Evolutionary conservation across 73 alveolate genomes (phyloP), one percentile per base, ranked within the genome.

Genomic region (Paramecium octaurelia): DNA sequence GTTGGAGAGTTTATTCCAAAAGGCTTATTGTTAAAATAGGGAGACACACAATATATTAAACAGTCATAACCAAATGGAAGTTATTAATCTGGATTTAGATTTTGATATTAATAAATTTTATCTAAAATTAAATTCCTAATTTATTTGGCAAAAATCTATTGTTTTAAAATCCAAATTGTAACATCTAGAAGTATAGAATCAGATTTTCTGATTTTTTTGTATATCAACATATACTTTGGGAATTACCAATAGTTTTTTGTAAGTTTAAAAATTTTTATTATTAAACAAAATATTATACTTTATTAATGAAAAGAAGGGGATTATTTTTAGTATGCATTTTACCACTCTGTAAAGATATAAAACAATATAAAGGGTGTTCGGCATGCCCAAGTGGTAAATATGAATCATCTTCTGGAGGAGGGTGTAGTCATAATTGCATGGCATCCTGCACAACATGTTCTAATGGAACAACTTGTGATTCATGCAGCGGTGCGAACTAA

Each of bases 1-100:
- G 71, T 89, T 8, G 94, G 92, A 70, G 94, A 83, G 21, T 89
- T 89, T 50, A 71, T 89, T 29, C 94, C 94, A 7, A 89, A 89
- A 89, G 94, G 94, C 10, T 71, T 89, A 89, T 73, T 89, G 23
- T 71, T 59, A 89, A 71, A 77, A 29, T 34, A 40, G 23, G 83
- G 75, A 46, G 94, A 89, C 71, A 89, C 94, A 58, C n/a, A 89
- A 44, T 71, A 70, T 83, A 70, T 89, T 34, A 89, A 89, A 89
- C 14, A 89, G 38, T 40, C 69, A 69, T 58, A 89, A 24, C 84
- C 84, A 44, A 70, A 71, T 89, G 90, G 77, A 40, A 44, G 76
- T 23, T 80, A 80, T 80, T 80, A 42, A 43, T 44, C 70, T 44
- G 91, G 91, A 44, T 80, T 80, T 80, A 80, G 91, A 46, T 23